Evolutionary conservation across 2,329 filamentous ascomycete genomes (phyloP).

Genomic region (Fusarium fujikuroi): DNA sequence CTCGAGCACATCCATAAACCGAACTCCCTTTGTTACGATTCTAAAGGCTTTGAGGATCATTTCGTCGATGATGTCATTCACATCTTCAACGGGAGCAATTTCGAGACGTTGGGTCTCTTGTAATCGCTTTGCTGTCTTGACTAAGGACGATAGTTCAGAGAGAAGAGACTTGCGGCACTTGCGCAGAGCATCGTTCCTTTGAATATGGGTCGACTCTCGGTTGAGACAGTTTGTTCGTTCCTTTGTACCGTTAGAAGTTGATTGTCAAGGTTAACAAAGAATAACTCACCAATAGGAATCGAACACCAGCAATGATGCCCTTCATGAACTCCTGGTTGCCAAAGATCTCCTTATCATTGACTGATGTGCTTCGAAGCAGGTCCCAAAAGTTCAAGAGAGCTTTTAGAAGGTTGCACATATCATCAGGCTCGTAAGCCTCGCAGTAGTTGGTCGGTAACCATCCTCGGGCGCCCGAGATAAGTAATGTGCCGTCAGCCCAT

Average conservation of each 20-base stretch:
- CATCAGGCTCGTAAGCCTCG: slow-evolving; percentile 89
- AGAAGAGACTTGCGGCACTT: slow-evolving; percentile 87
- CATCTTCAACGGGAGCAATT: slow-evolving; percentile 61
- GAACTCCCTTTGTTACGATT: slow-evolving; percentile 89
- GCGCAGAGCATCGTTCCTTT: slow-evolving; percentile 79
- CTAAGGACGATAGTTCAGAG: slow-evolving; percentile 87
- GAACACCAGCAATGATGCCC: slow-evolving; percentile 91
- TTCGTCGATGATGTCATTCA: slow-evolving; percentile 86
- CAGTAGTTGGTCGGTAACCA: slow-evolving; percentile 99
- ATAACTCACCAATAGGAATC: slow-evolving; percentile 82
- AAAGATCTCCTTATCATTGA: slow-evolving; percentile 81
- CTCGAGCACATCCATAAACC: slow-evolving; percentile 88
- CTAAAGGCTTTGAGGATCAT: slow-evolving; percentile 95
- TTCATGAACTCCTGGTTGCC: slow-evolving; percentile 94
- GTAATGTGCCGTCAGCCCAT: slow-evolving; percentile 94
- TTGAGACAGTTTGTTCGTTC: slow-evolving; percentile 90
- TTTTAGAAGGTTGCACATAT: slow-evolving; percentile 85
- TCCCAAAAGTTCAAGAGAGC: slow-evolving; percentile 95
- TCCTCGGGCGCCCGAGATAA: slow-evolving; percentile 86
- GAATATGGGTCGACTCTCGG: slow-evolving; percentile 79
- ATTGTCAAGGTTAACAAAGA: background rate
- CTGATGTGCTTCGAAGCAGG: slow-evolving; percentile 79
- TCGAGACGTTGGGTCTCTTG: slow-evolving; percentile 74
- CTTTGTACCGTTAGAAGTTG: slow-evolving; percentile 55
- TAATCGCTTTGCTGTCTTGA: slow-evolving; percentile 87